Conservation (phyloP, 192 early-diverging fungal genomes). For the Funneliformis geosporum region DNA sequence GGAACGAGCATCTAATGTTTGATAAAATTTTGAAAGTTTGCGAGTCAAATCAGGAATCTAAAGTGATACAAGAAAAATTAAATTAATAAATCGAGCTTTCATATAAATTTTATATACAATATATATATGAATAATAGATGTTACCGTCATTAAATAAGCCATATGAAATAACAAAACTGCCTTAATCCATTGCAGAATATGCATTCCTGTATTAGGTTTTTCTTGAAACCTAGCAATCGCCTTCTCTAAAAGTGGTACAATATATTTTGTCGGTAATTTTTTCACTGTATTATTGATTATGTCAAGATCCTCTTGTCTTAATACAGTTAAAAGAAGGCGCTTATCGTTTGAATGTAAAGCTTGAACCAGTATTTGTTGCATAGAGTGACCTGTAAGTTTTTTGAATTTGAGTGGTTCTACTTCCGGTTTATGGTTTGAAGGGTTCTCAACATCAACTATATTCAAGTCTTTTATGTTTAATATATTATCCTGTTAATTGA, state of each 20-base stretch:
- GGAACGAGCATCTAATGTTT: conserved; percentile 49
- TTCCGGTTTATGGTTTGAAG: not conserved
- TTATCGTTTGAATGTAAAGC: conserved; percentile 57
- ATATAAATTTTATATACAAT: too few species aligned
- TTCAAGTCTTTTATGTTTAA: not conserved
- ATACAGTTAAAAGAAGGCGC: conserved; percentile 49
- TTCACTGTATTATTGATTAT: conserved; percentile 52
- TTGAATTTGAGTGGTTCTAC: conserved; percentile 34
- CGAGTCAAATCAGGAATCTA: conserved; percentile 50
- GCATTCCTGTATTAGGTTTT: conserved; percentile 47
- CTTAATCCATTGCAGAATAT: conserved; percentile 55
- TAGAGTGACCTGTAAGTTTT: conserved; percentile 48
- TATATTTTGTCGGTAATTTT: conserved; percentile 51
- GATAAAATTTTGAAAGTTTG: conserved; percentile 54
- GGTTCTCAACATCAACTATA: not conserved
- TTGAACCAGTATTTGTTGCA: conserved; percentile 56
- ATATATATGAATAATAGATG: too few species aligned
- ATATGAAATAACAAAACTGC: conserved; percentile 51
- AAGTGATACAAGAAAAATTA: too few species aligned
- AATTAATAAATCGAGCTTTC: too few species aligned
- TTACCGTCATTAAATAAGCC: conserved; percentile 59
- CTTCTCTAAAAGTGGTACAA: conserved; percentile 53
- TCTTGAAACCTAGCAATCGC: conserved; percentile 51
- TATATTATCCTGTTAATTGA: not conserved
- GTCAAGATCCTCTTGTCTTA: conserved; percentile 47